Evolutionary conservation across 208 protist species (phyloP), one percentile per base, ranked within the genome.

Genomic region (Crithidia expoeki): DNA sequence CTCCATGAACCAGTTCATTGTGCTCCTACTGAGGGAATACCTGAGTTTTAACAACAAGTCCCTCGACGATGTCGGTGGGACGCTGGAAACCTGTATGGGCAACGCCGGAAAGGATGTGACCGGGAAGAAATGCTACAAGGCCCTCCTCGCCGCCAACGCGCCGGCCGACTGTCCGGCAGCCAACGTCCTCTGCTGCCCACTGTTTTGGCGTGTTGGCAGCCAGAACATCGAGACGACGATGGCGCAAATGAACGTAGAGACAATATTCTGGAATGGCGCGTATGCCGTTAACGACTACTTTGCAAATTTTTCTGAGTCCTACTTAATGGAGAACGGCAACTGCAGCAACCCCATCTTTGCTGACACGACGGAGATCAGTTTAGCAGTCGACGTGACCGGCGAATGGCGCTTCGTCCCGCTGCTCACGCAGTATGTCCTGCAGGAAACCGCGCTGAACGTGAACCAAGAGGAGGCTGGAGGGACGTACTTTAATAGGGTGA

Each of bases 201-300:
- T 70, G 16, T 75, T 66, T 62, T 80, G 75, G 75, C 57, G 47
- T 25, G 44, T 44, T n/a, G 36, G 36, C 6, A 27, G 33, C 17
- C 60, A 74, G 40, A 23, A 57, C n/a, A 30, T 34, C 34, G 44
- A 36, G 2, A 68, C 53, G 0, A 67, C 60, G 33, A 50, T 76
- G 57, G 32, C 46, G 25, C 14, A 76, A 11, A 60, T 80, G 49
- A 40, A 42, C 56, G 23, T 53, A 16, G 36, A 38, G 55, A 70
- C 66, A 25, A 66, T 80, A n/a, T 80, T 74, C 49, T 80, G 75
- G 75, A 65, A 80, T 28, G 68, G 68, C 10, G 44, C 50, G 7
- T 28, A 34, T 27, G 49, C 40, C 50, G 21, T 80, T 4, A 80
- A 80, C 63, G 75, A 68, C 57, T 80, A 66, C 50, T 80, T 44